Conservation (phyloP, 2,329 filamentous ascomycete genomes). For the Chaetomiaceae sp. region DNA sequence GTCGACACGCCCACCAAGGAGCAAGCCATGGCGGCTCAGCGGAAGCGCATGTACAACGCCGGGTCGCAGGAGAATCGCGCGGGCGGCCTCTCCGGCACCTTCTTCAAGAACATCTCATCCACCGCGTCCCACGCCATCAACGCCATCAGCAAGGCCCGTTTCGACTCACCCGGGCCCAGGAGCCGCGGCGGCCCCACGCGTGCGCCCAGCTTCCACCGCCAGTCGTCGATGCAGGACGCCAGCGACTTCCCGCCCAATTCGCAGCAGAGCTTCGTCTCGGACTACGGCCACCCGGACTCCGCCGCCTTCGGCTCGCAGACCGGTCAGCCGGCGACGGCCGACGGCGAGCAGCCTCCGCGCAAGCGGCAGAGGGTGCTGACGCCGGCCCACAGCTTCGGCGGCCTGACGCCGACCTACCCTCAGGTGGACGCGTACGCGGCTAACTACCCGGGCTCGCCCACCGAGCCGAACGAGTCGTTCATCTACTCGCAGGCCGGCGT, state of each 20-base stretch:
- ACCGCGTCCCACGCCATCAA: constrained; percentile 90
- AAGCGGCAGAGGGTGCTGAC: constrained; percentile 65
- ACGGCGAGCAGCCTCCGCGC: constrained; percentile 66
- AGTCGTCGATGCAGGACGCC: constrained; percentile 64
- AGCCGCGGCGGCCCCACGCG: constrained; percentile 56
- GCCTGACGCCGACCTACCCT: constrained; percentile 32
- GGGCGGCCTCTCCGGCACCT: constrained; percentile 70
- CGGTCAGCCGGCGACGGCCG: constrained; percentile 40
- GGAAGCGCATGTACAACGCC: constrained; percentile 85
- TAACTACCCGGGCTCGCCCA: constrained; percentile 64
- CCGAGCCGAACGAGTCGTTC: constrained; percentile 75
- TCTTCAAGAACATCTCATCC: constrained; percentile 94
- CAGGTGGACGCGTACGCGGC: constrained; percentile 42
- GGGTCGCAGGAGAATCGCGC: constrained; percentile 58
- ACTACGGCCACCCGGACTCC: constrained; percentile 70
- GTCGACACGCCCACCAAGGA: constrained; percentile 97
- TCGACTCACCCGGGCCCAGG: constrained; percentile 77
- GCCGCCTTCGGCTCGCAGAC: constrained; percentile 59
- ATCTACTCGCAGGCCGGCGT: constrained; percentile 52
- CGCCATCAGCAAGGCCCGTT: constrained; percentile 91
- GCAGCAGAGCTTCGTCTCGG: constrained; percentile 75
- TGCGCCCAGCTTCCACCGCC: constrained; percentile 63
- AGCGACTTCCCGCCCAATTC: constrained; percentile 67
- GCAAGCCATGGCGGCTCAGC: constrained; percentile 92
- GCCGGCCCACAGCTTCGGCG: constrained; percentile 52